phyloP scores from a whole-genome alignment of 2,329 filamentous ascomycete species.

The Arachnomyces sp. region DNA sequence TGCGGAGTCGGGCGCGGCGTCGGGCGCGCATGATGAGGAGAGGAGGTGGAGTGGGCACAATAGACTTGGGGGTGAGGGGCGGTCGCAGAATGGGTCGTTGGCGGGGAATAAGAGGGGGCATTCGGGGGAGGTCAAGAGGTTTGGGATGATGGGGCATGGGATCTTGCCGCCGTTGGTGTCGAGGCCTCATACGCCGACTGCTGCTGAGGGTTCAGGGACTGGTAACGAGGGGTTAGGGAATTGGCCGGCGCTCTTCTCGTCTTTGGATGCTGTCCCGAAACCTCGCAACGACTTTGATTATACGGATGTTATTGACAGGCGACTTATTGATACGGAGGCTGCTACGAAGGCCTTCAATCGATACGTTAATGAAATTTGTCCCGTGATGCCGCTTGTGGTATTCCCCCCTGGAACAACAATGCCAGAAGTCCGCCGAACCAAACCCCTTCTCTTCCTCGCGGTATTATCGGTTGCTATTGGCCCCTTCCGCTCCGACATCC shows the following conservation, averaged over 20 bases:
- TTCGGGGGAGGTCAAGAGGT: constrained; percentile 23
- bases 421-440: constrained; percentile 47
- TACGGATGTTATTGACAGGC: constrained; percentile 42
- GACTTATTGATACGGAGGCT: constrained; percentile 43
- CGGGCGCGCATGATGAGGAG: constrained; percentile 33
- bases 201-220: constrained; percentile 13
- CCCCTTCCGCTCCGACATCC: constrained; percentile 45
- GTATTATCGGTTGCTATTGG: constrained; percentile 49
- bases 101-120: constrained; percentile 25
- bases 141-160: background rate
- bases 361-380: constrained; percentile 47
- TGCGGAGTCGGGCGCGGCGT: constrained; percentile 18
- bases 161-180: constrained; percentile 17
- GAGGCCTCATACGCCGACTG: constrained; percentile 16
- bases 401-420: constrained; percentile 48
- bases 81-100: constrained; percentile 4
- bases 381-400: constrained; percentile 50
- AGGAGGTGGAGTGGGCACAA: constrained; percentile 20
- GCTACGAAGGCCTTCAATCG: constrained; percentile 50
- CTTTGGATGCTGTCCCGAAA: constrained; percentile 12
- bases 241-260: constrained; percentile 13
- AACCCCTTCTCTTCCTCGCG: constrained; percentile 52
- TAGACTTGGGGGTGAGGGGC: background rate
- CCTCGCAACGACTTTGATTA: constrained; percentile 19
- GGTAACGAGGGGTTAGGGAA: constrained; percentile 8